Base-by-base conservation (phyloP, 768 basidiomycete genomes). In the Rhodotorula kratochvilovae region DNA sequence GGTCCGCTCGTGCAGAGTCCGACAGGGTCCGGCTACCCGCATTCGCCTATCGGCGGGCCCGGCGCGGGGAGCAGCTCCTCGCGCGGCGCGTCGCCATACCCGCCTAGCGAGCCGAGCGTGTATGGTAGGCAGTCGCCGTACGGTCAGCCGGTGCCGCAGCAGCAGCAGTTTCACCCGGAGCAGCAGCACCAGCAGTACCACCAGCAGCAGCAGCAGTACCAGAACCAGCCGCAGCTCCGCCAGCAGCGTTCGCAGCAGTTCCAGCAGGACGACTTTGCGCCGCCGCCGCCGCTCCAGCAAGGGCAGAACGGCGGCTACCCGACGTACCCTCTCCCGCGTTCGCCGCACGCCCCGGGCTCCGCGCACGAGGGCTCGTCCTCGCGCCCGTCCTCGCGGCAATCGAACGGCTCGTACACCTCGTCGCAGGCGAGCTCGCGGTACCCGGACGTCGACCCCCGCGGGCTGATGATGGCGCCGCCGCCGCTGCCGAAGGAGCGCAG, bases 401-500 rank as follows among this genome's bases (percentile, higher is more conserved):
- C 60, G 50, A 42, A 54, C 60, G 51, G 35, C 21, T 64, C 68
- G 35, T 54, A 45, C 29, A 33, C 64, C 3, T 69, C 72, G 33
- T 63, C 51, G 35, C 23, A 19, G 6, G 23, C 25, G 13, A 39
- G 39, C 39, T 6, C 39, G 39, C 39, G 39, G 5, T 35, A 23
- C 62, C 42, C 43, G 10, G 57, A 36, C 1, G 12, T 50, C 12
- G 48, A 50, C 11, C 48, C 23, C 3, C 48, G 48, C 25, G 25
- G 23, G 13, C 6, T 39, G 39, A 39, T 39, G 39, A 6, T 39
- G 23, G 53, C 66, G 36, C 72, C 72, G 6, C 68, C 68, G 1
- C 72, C 72, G 5, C n/a, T 73, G 35, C 68, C 72, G 10, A 71
- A 71, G 57, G 70, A 71, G 57, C 61, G 55, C 27, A 71, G 65